Percentiles rank a stretch among this genome's conserved stretches.
Conservation (phyloP, 164 flowering plant genomes). For the Hamamelis virginiana region DNA sequence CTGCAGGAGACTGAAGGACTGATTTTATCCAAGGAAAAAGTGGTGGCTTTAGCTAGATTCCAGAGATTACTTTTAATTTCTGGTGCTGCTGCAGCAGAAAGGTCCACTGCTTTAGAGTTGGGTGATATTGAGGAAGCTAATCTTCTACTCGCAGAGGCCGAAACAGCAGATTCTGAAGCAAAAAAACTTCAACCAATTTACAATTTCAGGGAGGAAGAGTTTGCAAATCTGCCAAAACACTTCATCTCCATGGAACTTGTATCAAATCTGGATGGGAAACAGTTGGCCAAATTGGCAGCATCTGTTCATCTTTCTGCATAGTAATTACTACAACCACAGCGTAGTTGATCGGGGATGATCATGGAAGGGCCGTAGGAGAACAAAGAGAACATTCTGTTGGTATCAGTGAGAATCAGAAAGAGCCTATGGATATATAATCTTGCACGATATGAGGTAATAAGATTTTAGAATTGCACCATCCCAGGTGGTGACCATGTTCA, state of each 20-base stretch:
- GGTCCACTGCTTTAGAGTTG: constrained; percentile 64
- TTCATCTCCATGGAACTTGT: constrained; percentile 67
- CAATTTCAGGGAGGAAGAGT: constrained; percentile 41
- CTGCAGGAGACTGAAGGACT: constrained; percentile 53
- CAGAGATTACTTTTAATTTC: constrained; percentile 54
- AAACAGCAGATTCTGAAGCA: constrained; percentile 64
- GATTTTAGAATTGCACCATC: no score
- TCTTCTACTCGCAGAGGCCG: constrained; percentile 59
- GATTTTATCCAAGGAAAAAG: constrained; percentile 58
- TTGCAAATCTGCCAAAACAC: constrained; percentile 33
- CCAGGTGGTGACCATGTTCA: no score
- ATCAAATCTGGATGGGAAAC: constrained; percentile 47
- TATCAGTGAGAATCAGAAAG: no score
- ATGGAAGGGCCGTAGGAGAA: no score
- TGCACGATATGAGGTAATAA: no score
- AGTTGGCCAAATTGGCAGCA: constrained; percentile 51
- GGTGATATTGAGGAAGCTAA: constrained; percentile 73
- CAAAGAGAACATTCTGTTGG: no score
- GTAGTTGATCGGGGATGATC: background rate
- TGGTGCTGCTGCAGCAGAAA: constrained; percentile 64
- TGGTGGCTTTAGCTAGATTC: constrained; percentile 57
- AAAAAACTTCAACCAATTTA: constrained; percentile 45
- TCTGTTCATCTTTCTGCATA: constrained; percentile 27
- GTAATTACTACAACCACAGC: constrained; percentile 4
- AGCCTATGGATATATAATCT: no score